Base-by-base conservation (phyloP, 805 yeast species). In the Candida coquimbonensis region DNA sequence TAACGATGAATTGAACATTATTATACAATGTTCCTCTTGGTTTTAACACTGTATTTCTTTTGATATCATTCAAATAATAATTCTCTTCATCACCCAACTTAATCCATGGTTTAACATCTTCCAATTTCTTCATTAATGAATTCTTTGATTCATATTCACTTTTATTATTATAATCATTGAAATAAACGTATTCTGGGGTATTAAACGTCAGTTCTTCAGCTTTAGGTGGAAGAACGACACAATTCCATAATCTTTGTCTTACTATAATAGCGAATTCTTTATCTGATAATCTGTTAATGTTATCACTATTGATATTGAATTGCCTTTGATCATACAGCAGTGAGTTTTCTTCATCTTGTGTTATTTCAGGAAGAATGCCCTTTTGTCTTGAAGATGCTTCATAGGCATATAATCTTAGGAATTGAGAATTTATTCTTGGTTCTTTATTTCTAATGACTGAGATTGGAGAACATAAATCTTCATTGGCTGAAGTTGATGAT, bases 211-310 rank as follows among this genome's bases (percentile, higher is more conserved):
- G 48, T 1, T 53, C 48, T 51, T 78, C 85, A 2, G 50, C 47
- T 38, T 83, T 63, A 24, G 83, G 81, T 5, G 74, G 72, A 31
- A 80, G 56, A 6, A 79, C 67, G 14, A 79, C 80, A 42, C 66
- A 68, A 34, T 68, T 65, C 81, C 81, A 78, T 39, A 78, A 59
- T 54, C 75, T 72, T 39, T 76, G 77, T 44, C 77, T 63, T 4
- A 77, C 67, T 16, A 67, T 46, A 9, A 66, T 56, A 1, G 75
- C 74, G 21, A 77, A 52, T 40, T 64, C 68, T 5, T 65, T 67
- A 32, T 62, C 60, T 7, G 40, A 17, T 19, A 38, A 38, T 21
- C 50, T 50, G 1, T 35, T 29, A 9, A 47, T 51, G 24, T 48
- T 47, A 14, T 39, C n/a, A 36, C 40, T 34, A 25, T 41, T 49